A percentile compares a stretch with the other conserved stretches of the same genome.
Conservation (phyloP, 2,329 filamentous ascomycete species). For the Neurospora sp. region DNA sequence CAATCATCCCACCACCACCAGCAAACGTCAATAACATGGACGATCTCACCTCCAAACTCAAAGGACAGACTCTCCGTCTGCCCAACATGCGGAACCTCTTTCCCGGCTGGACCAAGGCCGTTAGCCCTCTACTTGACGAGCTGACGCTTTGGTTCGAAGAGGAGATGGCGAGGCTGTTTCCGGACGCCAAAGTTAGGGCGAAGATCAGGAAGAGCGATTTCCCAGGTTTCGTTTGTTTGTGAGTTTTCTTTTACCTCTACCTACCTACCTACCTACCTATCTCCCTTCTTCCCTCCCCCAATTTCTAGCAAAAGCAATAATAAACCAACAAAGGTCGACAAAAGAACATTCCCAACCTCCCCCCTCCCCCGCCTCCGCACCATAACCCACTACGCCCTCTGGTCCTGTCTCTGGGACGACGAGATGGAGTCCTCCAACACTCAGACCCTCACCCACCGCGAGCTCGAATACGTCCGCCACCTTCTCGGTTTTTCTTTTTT, state of each 20-base stretch:
- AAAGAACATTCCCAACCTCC: background rate
- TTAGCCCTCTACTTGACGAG: background rate
- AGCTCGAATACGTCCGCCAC: background rate
- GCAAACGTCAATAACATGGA: background rate
- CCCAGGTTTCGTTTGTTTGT: background rate
- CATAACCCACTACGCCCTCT: background rate
- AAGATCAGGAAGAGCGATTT: background rate
- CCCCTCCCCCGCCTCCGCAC: background rate
- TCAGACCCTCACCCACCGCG: background rate
- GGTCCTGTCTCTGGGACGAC: slow-evolving; percentile 1
- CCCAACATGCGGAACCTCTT: background rate
- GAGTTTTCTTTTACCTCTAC: background rate
- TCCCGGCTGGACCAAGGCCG: background rate
- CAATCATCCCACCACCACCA: background rate
- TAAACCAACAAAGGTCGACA: background rate
- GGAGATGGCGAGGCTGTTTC: background rate
- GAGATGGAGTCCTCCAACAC: background rate
- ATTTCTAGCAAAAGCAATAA: background rate
- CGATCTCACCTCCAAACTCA: background rate
- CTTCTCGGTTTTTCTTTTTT: background rate
- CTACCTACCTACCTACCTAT: background rate
- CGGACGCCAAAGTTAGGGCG: background rate
- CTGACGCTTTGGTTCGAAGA: background rate
- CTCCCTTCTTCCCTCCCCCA: background rate
- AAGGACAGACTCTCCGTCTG: background rate